Base-by-base conservation (phyloP, 208 protist species). In the Balamuthia mandrillaris region DNA sequence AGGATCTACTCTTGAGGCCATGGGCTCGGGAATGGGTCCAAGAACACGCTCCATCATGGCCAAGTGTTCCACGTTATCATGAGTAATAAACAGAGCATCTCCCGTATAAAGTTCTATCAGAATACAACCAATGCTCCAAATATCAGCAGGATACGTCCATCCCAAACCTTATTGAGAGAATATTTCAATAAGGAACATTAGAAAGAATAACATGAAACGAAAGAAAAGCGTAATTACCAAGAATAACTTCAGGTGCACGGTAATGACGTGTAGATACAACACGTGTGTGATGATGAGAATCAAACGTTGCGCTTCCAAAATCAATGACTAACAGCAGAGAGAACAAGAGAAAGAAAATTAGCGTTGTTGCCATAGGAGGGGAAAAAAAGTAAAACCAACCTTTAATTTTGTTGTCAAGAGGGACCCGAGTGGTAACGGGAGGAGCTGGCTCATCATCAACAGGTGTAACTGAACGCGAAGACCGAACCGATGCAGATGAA, bases 71-170 rank as follows among this genome's bases (percentile, higher is more conserved):
- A 88, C 9, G 81, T 93, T 92, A 35, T 92, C 86, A 58, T 94
- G 91, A 21, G 92, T 94, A 10, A 90, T 86, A 85, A 96, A 96
- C 21, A 96, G 42, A 18, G 91, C 87, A 9, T 82, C 24, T 1
- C 93, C 93, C 2, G 85, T 93, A 37, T 92, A 90, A 2, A 96
- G 83, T 65, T 97, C 95, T 29, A 88, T 78, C 6, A 96, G 66
- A 3, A 96, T 94, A 66, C 93, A 95, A 4, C 94, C 95, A 2
- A 96, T 27, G 29, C 86, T 88, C 94, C 94, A 97, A 9, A 96
- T 86, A 82, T 97, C 95, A 47, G 92, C 91, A 5, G 90, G 84
- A 86, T 85, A 90, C 2, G 85, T 85, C 92, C 92, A 95, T 6
- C 84, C 85, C 3, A 92, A 49, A 6, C 87, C 89, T 91, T 47